These are phyloP conservation scores for Quaeritorhiza haematococci DNA, from an alignment of 371 early-diverging fungal species.

Conservation along the genomic window DNA sequence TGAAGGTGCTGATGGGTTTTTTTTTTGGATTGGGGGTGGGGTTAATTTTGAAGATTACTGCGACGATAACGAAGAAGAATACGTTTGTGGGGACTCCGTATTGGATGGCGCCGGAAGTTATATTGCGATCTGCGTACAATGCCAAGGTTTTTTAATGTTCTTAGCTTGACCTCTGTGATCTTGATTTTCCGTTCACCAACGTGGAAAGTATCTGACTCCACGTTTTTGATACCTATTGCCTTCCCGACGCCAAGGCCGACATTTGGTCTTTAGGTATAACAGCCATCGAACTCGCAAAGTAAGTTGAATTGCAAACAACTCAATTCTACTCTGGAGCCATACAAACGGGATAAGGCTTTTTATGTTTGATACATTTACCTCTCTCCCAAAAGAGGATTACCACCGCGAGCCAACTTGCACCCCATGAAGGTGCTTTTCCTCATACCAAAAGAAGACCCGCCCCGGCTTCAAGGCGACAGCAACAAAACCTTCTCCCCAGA, in stretches of 20 bases:
- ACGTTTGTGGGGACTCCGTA: conserved; percentile 55
- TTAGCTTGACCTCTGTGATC: too few species aligned
- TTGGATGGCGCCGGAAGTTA: conserved; percentile 49
- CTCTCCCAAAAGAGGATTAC: conserved; percentile 24
- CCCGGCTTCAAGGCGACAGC: conserved; percentile 19
- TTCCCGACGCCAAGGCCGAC: conserved; percentile 38
- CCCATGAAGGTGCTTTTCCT: conserved; percentile 48
- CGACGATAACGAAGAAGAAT: conserved; percentile 31
- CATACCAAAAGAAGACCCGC: conserved; percentile 35
- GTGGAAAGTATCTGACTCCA: too few species aligned
- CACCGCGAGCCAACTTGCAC: conserved; percentile 47
- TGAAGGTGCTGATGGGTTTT: background rate
- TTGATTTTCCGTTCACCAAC: background rate
- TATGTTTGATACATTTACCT: background rate
- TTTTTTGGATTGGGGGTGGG: too few species aligned
- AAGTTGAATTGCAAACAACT: too few species aligned
- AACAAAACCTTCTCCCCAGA: background rate
- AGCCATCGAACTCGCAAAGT: conserved; percentile 46
- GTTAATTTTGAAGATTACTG: too few species aligned
- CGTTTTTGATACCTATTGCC: conserved; percentile 1
- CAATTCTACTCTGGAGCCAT: too few species aligned
- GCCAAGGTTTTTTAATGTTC: conserved; percentile 1
- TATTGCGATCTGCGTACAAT: background rate
- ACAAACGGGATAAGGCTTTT: too few species aligned
- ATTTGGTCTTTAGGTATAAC: conserved; percentile 47